Evolutionary conservation across 306 rosid genomes (phyloP).

Genomic region (Vicia sativa): DNA sequence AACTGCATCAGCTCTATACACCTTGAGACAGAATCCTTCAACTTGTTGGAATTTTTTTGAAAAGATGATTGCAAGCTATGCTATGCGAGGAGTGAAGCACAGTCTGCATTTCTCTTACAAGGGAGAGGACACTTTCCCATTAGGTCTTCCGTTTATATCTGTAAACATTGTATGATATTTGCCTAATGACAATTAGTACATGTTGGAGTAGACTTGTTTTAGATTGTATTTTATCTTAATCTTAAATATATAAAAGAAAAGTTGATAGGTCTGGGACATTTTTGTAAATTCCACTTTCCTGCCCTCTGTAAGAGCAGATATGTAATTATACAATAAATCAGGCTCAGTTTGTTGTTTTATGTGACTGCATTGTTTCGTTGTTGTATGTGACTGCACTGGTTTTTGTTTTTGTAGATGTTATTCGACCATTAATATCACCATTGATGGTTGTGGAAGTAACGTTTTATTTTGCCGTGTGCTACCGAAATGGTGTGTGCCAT

Average conservation of each 20-base stretch:
- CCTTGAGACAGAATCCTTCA: background rate
- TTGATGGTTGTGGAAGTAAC: too few species aligned
- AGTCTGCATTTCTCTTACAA: background rate
- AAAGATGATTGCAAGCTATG: background rate
- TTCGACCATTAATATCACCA: too few species aligned
- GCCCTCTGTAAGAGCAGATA: background rate
- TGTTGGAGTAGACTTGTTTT: background rate
- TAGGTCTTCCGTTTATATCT: background rate
- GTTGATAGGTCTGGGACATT: background rate
- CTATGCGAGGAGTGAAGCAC: background rate
- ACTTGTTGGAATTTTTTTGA: background rate
- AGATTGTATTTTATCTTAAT: background rate
- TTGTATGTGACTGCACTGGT: background rate
- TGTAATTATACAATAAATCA: background rate
- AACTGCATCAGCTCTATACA: background rate
- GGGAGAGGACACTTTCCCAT: background rate
- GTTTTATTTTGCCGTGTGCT: too few species aligned
- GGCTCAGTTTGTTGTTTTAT: background rate
- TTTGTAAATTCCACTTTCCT: background rate
- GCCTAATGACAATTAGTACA: background rate
- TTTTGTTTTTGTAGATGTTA: background rate
- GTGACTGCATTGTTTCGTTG: background rate
- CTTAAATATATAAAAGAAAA: background rate
- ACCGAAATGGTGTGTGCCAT: too few species aligned
- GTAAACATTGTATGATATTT: slow-evolving; percentile 6